These are phyloP conservation scores for Linum tenue DNA, from an alignment of 345 rosid species.

Conservation along the genomic window DNA sequence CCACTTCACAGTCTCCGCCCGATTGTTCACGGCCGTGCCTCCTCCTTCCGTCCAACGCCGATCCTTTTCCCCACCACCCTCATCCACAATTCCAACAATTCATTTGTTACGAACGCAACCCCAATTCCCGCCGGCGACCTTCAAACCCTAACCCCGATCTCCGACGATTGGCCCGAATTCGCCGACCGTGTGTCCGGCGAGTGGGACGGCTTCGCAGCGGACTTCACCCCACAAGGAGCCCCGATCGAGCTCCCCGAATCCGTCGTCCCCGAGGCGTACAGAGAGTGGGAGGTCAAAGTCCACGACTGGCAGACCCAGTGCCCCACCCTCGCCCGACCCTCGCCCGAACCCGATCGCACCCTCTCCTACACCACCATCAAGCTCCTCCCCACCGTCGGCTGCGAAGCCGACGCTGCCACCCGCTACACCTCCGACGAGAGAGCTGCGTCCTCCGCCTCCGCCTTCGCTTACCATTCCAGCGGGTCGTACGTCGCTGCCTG, in stretches of 20 bases:
- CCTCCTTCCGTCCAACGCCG: neutral
- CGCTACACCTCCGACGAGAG: constrained; percentile 47
- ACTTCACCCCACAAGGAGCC: constrained; percentile 54
- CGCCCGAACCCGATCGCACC: constrained; percentile 7
- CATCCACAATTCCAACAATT: neutral
- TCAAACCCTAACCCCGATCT: neutral
- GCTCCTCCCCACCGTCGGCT: constrained; percentile 92
- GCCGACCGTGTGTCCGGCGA: constrained; percentile 70
- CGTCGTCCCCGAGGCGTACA: constrained; percentile 83
- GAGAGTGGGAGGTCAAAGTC: constrained; percentile 96
- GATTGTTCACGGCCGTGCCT: no score
- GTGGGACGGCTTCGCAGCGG: constrained; percentile 97
- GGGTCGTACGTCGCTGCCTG: constrained; percentile 75
- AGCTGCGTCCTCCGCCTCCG: constrained; percentile 26
- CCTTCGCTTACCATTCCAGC: constrained; percentile 57
- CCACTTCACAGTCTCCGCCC: no score
- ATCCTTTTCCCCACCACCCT: neutral
- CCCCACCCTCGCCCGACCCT: constrained; percentile 64
- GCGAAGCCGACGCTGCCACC: constrained; percentile 97
- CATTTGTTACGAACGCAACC: neutral
- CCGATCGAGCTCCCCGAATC: constrained; percentile 76
- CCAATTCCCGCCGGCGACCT: neutral
- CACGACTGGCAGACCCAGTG: constrained; percentile 99
- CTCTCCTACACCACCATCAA: constrained; percentile 58
- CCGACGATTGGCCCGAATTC: constrained; percentile 52